A percentile compares a stretch with the other conserved stretches of the same genome.
These are phyloP conservation scores for Nitzschia sp. DNA, from an alignment of 108 stramenopile genomes.

Conservation along the genomic window DNA sequence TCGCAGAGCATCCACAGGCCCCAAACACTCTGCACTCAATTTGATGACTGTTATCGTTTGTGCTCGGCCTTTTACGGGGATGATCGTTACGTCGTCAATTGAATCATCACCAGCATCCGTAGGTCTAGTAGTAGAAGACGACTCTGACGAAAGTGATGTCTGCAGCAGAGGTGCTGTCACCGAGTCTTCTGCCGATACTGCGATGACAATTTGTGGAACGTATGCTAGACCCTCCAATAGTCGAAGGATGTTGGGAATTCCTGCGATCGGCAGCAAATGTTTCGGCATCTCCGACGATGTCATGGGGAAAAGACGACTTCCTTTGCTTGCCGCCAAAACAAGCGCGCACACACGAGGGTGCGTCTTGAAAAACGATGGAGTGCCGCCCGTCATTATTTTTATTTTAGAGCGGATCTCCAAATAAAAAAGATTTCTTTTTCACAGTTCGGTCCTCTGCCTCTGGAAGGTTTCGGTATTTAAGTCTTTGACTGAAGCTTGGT, in stretches of 20 bases:
- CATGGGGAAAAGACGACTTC: conserved; percentile 74
- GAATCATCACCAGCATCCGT: not conserved
- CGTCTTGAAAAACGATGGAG: conserved; percentile 29
- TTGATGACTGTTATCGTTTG: conserved; percentile 45
- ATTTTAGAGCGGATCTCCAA: too few relatives aligned
- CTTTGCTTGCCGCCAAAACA: conserved; percentile 65
- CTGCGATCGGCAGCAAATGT: conserved; percentile 66
- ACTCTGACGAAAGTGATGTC: not conserved
- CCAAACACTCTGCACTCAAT: conserved; percentile 54
- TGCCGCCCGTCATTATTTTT: not conserved
- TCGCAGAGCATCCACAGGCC: conserved; percentile 73
- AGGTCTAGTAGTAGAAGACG: not conserved
- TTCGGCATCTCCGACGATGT: conserved; percentile 61
- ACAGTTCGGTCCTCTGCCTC: too few relatives aligned
- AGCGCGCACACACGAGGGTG: conserved; percentile 47
- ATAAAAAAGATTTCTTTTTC: too few relatives aligned
- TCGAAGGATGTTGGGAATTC: conserved; percentile 48
- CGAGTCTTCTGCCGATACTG: conserved; percentile 51
- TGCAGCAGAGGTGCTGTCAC: conserved; percentile 41
- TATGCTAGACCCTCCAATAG: conserved; percentile 46
- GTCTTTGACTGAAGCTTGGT: too few relatives aligned
- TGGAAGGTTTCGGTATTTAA: too few relatives aligned
- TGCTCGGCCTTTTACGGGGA: not conserved
- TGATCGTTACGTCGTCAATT: not conserved
- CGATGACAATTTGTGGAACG: conserved; percentile 46